Conservation (phyloP, 768 basidiomycete genomes). For the Mycena pura region DNA sequence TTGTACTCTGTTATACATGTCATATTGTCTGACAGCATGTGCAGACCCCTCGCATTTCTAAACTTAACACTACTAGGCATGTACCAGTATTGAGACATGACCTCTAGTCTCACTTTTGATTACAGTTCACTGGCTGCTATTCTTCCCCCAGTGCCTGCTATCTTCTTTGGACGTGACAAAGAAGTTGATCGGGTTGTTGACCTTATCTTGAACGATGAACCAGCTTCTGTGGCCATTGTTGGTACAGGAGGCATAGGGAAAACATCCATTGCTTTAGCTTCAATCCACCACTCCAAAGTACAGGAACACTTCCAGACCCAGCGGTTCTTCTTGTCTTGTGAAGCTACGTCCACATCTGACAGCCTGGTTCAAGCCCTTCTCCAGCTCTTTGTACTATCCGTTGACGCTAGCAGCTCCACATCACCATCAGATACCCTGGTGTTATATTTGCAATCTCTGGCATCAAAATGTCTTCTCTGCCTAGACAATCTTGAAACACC, state of each 20-base stretch:
- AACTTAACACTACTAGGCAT: no score
- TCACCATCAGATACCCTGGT: conserved; percentile 23
- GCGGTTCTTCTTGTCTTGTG: conserved; percentile 39
- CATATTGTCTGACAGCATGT: no score
- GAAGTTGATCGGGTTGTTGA: conserved; percentile 31
- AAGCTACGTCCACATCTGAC: no score
- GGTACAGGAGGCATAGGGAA: no score
- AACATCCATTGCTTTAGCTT: no score
- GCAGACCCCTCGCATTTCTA: not conserved
- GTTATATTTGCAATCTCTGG: no score
- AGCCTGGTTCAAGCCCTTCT: conserved; percentile 32
- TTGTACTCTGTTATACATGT: no score
- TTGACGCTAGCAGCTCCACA: conserved; percentile 18
- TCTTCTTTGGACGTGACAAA: conserved; percentile 34
- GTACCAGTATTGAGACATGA: no score
- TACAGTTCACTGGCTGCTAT: not conserved
- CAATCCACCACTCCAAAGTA: no score
- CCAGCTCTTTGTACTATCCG: not conserved
- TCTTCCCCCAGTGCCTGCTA: not conserved
- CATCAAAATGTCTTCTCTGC: no score
- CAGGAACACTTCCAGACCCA: conserved; percentile 20
- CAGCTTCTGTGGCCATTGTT: conserved; percentile 33
- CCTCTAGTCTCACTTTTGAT: not conserved
- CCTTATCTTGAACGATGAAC: conserved; percentile 14
- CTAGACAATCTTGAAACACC: no score